A percentile compares a stretch with the other conserved stretches of the same genome.
These are phyloP conservation scores for Scheffersomyces segobiensis DNA, from an alignment of 1,139 yeast genomes.

Conservation along the genomic window DNA sequence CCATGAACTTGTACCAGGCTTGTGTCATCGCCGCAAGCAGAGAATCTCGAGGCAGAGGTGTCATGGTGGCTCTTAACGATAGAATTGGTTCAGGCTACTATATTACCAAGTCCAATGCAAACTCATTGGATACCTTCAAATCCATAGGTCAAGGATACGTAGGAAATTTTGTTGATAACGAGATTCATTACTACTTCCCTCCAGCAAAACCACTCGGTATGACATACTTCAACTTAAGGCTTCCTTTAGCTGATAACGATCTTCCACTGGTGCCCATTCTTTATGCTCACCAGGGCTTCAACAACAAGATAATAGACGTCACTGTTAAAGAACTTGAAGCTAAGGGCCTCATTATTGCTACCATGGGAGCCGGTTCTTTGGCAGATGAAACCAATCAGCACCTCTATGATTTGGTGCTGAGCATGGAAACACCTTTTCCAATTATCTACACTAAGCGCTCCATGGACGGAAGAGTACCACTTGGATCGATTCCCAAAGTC, in stretches of 20 bases:
- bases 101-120: slow-evolving; percentile 69
- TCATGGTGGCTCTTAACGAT: slow-evolving; percentile 64
- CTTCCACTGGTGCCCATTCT: slow-evolving; percentile 52
- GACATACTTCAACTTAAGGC: slow-evolving; percentile 36
- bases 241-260: slow-evolving; percentile 18
- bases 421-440: slow-evolving; percentile 42
- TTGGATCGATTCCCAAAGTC: slow-evolving; percentile 43
- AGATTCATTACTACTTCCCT: slow-evolving; percentile 64
- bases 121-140: slow-evolving; percentile 67
- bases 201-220: slow-evolving; percentile 59
- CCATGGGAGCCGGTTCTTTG: slow-evolving; percentile 73
- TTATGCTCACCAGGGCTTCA: slow-evolving; percentile 63
- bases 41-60: slow-evolving; percentile 57
- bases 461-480: slow-evolving; percentile 63
- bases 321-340: slow-evolving; percentile 43
- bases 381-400: slow-evolving; percentile 50
- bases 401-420: slow-evolving; percentile 24
- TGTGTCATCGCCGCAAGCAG: slow-evolving; percentile 59
- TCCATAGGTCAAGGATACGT: slow-evolving; percentile 68
- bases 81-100: slow-evolving; percentile 69
- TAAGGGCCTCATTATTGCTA: slow-evolving; percentile 61
- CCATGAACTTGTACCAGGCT: slow-evolving; percentile 72
- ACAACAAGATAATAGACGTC: slow-evolving; percentile 46
- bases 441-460: slow-evolving; percentile 65
- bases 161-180: slow-evolving; percentile 68